Base-by-base conservation (phyloP, 148 eudicot species). In the Camellia japonica region DNA sequence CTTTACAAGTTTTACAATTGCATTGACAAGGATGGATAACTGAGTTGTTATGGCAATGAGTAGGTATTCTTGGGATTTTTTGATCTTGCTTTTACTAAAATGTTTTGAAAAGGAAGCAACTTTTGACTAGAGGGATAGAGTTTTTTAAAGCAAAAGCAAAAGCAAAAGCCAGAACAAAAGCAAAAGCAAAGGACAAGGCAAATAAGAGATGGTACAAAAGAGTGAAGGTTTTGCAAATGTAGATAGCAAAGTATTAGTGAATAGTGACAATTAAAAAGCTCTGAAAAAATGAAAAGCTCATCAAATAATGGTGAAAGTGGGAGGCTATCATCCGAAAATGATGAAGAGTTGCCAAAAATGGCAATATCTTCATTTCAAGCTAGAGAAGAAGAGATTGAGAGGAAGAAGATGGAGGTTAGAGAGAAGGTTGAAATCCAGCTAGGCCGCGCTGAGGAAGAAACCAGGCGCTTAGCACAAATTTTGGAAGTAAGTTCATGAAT, bases 381-480 rank as follows among this genome's bases (percentile, higher is more conserved):
- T 3, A 72, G 83, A 76, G 90, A 89, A 81, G 92, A 88, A 71
- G 85, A 83, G 84, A 88, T 88, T 43, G 90, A 85, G 82, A 85
- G 78, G 85, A 88, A 61, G 80, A 89, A 89, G 67, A 78, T 80
- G 88, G 86, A 87, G 81, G 83, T 89, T 54, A 85, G 63, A 30
- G 87, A 76, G 77, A 87, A 76, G 78, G 92, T 87, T 4, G 83
- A 89, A 60, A 71, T 75, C 65, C 84, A 89, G 59, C 82, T 89
- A 68, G 85, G 77, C 49, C 87, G 89, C 3, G 89, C 87, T 0
- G 90, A 87, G 74, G 82, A 87, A 76, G 83, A 87, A 72, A 82
- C 90, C 64, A 85, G 70, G 77, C 90, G 90, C 19, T 74, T 89
- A 54, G 87, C 87, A 1, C 85, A 84, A 20, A 82, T 89, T 78